Evolutionary conservation across 345 rosid genomes (phyloP), one percentile per base, ranked within the genome.

Genomic region (Capsella bursapastoris): DNA sequence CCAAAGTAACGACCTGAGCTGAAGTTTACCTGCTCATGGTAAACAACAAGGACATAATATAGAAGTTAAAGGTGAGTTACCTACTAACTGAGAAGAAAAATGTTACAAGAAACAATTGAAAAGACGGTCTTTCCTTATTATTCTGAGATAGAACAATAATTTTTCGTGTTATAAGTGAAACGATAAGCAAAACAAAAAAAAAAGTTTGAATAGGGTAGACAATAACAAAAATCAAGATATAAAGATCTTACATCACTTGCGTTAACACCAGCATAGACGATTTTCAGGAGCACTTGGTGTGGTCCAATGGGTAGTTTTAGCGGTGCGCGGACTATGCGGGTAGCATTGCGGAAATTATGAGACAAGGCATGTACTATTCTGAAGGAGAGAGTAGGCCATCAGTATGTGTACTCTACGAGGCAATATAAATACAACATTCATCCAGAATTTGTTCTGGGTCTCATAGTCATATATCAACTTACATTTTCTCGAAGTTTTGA

Each of bases 241-340:
- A 73, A 31, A 29, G 48, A 79, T 87, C 97, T 90, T 91, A 95
- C 99, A 85, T 95, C 99, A 80, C 99, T 95, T 11, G 99, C 99
- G 80, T 95, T 95, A 68, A 95, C 99, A 74, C 99, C 99, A 60
- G 92, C 97, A 79, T 88, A 91, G 35, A 95, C 65, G 78, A 95
- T 83, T 82, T 95, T 95, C 75, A 95, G 65, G 63, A 95, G 90
- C 68, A 86, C 97, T 34, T 90, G 90, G 69, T 83, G 77, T 53
- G 95, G 82, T 76, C 80, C 86, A 65, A 95, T 84, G 28, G 99
- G 97, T 72, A 89, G 74, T 45, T 70, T 66, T 68, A 95, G 68
- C 37, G 84, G 83, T 37, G 78, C 15, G 9, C 68, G 88, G 40
- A 90, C 85, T 63, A 83, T 77, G 55, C 70, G 76, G 4, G 97